Base-by-base conservation (phyloP, 176 grass and related monocot species). In the Phragmites australis region DNA sequence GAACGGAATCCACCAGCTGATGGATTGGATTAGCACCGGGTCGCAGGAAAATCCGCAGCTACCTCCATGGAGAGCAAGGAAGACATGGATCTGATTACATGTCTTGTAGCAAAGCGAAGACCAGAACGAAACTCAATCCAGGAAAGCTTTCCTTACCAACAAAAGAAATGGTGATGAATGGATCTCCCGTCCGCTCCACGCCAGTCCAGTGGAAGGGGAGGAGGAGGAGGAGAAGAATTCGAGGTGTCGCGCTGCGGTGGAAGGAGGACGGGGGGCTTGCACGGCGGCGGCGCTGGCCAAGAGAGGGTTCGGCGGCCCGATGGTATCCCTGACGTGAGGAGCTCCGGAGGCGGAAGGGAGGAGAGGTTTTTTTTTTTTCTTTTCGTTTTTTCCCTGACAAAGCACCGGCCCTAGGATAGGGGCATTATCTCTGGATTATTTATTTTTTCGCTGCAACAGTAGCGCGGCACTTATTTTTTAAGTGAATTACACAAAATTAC, bases 381-480 rank as follows among this genome's bases (percentile, higher is more conserved):
- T 19, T 6, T 26, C 26, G 18, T 19, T 37, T 58, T 59, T 58
- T 44, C 23, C 9, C 54, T 76, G 39, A 45, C 53, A 29, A 19
- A 59, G 22, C 34, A 75, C 72, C 72, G 34, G 37, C 72, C 48
- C 50, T 41, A 74, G 52, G 72, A 75, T 57, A 41, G 72, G 72
- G 19, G 50, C 50, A 25, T 74, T 74, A 74, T 74, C 70, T 74
- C 21, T 74, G 32, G 31, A 32, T 51, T 72, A n/a, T 53, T 30
- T 47, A 3, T 52, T 72, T 72, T 5, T 5, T 18, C 1, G 9
- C 5, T 37, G 5, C 3, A 37, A 37, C 34, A 37, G 34, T 5
- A 37, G 34, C 34, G 34, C 34, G 2, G 34, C 34, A 37, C 34
- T n/a, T n/a, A 37, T 37, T 37, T 37, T 37, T 37, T 37, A 37